These are phyloP conservation scores for Paradendryphiella salina DNA, from an alignment of 2,329 filamentous ascomycete species.

Conservation along the genomic window DNA sequence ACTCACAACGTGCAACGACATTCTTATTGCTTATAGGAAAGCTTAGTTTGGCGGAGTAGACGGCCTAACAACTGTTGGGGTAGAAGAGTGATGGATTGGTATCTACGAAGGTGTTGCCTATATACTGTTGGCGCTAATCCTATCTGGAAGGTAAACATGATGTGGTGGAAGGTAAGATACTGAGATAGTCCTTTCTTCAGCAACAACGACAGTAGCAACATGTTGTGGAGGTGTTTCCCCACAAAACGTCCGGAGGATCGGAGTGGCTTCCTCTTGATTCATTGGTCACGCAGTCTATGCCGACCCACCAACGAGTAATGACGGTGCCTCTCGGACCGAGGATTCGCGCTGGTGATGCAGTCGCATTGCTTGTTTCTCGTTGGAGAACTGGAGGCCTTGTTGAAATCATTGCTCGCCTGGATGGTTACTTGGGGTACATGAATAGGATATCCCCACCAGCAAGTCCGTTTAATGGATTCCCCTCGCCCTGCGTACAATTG, in stretches of 20 bases:
- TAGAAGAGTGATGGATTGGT: too few relatives aligned
- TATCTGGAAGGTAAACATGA: too few relatives aligned
- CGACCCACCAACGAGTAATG: slow-evolving; percentile 6
- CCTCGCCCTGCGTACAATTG: slow-evolving; percentile 38
- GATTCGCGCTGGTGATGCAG: background rate
- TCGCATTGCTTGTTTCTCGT: background rate
- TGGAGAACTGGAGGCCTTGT: background rate
- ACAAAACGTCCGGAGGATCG: slow-evolving; percentile 6
- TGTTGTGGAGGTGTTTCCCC: slow-evolving; percentile 4
- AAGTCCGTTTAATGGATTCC: slow-evolving; percentile 37
- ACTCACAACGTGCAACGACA: background rate
- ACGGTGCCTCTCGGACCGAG: background rate
- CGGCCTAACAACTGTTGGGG: too few relatives aligned
- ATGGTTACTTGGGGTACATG: slow-evolving; percentile 24
- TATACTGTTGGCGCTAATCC: too few relatives aligned
- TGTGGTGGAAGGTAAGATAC: too few relatives aligned
- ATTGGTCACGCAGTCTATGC: background rate
- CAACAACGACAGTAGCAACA: slow-evolving; percentile 10
- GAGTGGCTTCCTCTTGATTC: background rate
- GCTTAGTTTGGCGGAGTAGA: background rate
- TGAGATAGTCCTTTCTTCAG: too few relatives aligned
- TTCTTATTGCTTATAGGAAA: slow-evolving; percentile 4
- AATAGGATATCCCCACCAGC: slow-evolving; percentile 43
- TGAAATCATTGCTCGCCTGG: background rate
- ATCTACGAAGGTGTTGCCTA: too few relatives aligned